phyloP scores from a whole-genome alignment of 2,329 filamentous ascomycete genomes.

The Hymenoscyphus salicellus region DNA sequence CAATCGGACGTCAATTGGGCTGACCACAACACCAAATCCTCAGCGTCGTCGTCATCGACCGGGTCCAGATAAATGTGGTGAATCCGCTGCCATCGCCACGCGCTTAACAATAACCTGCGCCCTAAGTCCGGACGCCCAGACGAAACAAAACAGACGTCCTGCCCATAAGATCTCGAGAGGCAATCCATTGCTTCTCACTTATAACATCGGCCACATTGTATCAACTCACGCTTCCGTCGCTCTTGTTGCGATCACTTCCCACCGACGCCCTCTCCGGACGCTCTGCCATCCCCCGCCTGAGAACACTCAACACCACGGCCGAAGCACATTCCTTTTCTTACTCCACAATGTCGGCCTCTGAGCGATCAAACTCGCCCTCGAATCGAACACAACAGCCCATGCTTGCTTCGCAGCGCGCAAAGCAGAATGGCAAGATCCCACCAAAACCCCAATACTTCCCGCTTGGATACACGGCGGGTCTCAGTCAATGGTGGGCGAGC shows the following conservation, averaged over 20 bases:
- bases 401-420: slow-evolving; percentile 47
- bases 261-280: slow-evolving; percentile 31
- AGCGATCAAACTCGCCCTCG: slow-evolving; percentile 33
- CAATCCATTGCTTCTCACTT: slow-evolving; percentile 24
- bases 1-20: not conserved
- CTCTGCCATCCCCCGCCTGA: slow-evolving; percentile 25
- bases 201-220: slow-evolving; percentile 36
- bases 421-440: slow-evolving; percentile 34
- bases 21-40: not conserved
- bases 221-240: slow-evolving; percentile 34
- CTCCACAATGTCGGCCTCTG: slow-evolving; percentile 35
- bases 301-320: slow-evolving; percentile 26
- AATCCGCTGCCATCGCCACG: slow-evolving; percentile 1
- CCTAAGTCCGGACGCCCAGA: slow-evolving; percentile 25
- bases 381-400: slow-evolving; percentile 44
- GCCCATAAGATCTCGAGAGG: slow-evolving; percentile 23
- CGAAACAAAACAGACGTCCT: slow-evolving; percentile 10
- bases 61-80: not conserved
- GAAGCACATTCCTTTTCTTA: slow-evolving; percentile 23
- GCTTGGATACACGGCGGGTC: slow-evolving; percentile 85
- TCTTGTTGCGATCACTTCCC: slow-evolving; percentile 33
- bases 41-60: slow-evolving; percentile 15
- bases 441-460: slow-evolving; percentile 62
- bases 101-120: slow-evolving; percentile 5
- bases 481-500: slow-evolving; percentile 90